Percentiles rank a stretch among this genome's conserved stretches.
phyloP scores from a whole-genome alignment of 805 yeast species.

The Saturnispora gosingensis region DNA sequence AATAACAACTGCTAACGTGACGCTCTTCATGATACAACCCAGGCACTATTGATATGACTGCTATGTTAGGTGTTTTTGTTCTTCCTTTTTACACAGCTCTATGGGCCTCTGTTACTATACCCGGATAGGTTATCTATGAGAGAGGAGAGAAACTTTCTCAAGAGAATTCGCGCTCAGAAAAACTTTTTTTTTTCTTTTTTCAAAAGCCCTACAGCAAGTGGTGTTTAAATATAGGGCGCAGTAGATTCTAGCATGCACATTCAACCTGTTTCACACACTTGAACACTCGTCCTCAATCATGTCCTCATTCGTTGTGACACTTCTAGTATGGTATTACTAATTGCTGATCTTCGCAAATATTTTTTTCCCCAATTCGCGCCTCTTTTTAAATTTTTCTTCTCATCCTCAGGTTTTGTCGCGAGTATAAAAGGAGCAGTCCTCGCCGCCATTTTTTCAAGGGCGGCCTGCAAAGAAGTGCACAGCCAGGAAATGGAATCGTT shows the following conservation, averaged over 20 bases:
- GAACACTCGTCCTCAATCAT: too few species aligned
- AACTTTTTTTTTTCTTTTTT: too few species aligned
- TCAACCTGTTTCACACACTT: too few species aligned
- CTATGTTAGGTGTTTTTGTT: too few species aligned
- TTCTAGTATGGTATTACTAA: too few species aligned
- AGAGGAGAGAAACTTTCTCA: background rate
- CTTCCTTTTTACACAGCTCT: too few species aligned
- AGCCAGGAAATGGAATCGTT: constrained; percentile 51
- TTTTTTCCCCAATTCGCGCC: background rate
- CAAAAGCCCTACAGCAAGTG: background rate
- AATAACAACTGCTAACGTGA: background rate
- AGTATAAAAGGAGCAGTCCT: constrained; percentile 11
- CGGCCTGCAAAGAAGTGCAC: background rate
- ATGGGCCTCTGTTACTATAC: too few species aligned
- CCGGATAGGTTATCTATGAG: background rate
- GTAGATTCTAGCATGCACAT: too few species aligned
- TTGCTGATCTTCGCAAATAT: background rate
- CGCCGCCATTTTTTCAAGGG: constrained; percentile 1
- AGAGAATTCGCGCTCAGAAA: background rate
- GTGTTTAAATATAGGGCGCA: too few species aligned
- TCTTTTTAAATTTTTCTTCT: background rate
- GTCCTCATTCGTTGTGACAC: too few species aligned
- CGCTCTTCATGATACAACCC: background rate
- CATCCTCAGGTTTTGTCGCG: constrained; percentile 1
- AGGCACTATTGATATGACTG: too few species aligned